Base-by-base conservation (phyloP, 2,329 filamentous ascomycete genomes). In the Beauveria bassiana region DNA sequence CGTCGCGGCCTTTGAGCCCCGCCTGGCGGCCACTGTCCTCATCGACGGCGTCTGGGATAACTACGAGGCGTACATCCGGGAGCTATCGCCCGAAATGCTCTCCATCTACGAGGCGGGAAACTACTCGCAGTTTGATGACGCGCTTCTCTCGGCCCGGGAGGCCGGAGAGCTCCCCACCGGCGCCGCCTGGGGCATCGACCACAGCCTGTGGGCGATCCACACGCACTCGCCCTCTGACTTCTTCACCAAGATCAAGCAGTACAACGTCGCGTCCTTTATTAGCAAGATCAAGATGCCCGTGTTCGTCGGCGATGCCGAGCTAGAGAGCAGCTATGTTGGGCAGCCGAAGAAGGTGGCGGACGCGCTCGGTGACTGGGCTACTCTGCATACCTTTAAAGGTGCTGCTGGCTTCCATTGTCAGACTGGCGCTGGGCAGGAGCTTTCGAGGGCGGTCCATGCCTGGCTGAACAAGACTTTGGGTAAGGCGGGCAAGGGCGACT, bases 1-100 rank as follows among this genome's bases (percentile, higher is more conserved):
- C 5, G 78, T 76, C 1, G 77, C 77, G 0, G 75, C 76, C 0
- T 77, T 76, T 63, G 22, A 80, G 61, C 73, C 70, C 54, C 74
- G 77, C 2, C 63, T 79, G 40, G 70, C 72, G 1, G 78, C 77
- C 5, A 66, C 72, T 5, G 66, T 79, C 45, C 68, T 71, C 42
- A 68, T 76, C 26, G 76, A 77, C 65, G 77, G 75, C 2, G 62
- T 79, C 26, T 26, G 26, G 26, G 26, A 26, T 26, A 26, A 26
- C 26, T 26, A 26, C 26, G 64, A 68, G 20, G 60, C 20, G 3
- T 38, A 24, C 34, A 16, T 14, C n/a, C 10, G 10, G 10, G 34
- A 34, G 34, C 34, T 28, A 12, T 14, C 38, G 34, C 20, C 51
- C 20, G 51, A 54, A 6, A 2, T 54, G 10, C n/a, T 54, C n/a